Evolutionary conservation across 805 yeast genomes (phyloP), one percentile per base, ranked within the genome.

Genomic region (Candida maesae): DNA sequence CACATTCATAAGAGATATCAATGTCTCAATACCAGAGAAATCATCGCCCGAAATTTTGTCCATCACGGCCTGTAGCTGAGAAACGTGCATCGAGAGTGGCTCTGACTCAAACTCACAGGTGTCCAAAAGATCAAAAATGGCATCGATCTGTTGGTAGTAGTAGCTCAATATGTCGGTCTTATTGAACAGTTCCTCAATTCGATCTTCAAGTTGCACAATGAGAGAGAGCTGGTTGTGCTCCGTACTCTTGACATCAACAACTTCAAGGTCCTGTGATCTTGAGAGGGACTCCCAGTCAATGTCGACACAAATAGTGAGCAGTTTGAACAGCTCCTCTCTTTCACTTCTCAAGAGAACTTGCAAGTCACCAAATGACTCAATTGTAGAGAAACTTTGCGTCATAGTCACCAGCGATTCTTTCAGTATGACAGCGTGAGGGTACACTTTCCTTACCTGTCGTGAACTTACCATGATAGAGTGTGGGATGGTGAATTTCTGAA

Each of bases 401-500:
- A 80, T 64, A 1, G 70, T 60, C 7, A 58, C 55, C 3, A 82
- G 38, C 7, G 77, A 70, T 42, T 84, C 90, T 5, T 61, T 56
- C 7, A 87, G 45, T 9, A 71, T 64, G 4, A 71, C 61, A 0
- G 84, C 81, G 46, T 71, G 70, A 0, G 90, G 87, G 37, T 78
- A 72, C 0, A 83, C 52, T 23, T 68, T 63, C 41, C 74, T 67
- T 2, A 80, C 66, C 23, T 68, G 71, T 33, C 76, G 68, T 1
- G 86, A 68, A 20, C 66, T 68, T 2, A 72, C 52, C 12, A 65
- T 46, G 3, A 84, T 45, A 5, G 67, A 51, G 19, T 73, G 73
- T 0, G 95, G 91, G 0, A 87, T 60, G 8, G 71, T 74, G 52
- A 70, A 76, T 0, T 76, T 79, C 46, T 79, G 58, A 45, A 68